Percentiles rank a stretch among this genome's conserved stretches.
Conservation (phyloP, 2,329 filamentous ascomycete species). For the Aspergillus sp. region DNA sequence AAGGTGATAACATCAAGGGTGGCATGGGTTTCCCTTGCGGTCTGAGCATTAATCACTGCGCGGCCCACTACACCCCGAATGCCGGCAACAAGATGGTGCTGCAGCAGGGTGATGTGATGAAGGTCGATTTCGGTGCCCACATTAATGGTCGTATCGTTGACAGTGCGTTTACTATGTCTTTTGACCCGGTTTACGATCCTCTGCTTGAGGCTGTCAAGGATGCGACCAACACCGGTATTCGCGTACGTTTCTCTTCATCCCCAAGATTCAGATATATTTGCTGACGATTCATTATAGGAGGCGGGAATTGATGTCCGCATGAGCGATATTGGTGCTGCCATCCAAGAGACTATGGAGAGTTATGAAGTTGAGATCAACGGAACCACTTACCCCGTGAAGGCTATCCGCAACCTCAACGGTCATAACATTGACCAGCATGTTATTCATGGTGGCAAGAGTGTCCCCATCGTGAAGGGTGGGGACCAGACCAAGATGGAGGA, state of each 20-base stretch:
- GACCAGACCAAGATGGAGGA: conserved; percentile 98
- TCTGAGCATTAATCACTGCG: conserved; percentile 81
- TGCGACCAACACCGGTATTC: conserved; percentile 75
- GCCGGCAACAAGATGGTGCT: conserved; percentile 78
- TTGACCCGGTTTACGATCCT: conserved; percentile 71
- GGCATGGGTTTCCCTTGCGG: conserved; percentile 89
- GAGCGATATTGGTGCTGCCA: conserved; percentile 79
- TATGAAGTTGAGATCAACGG: conserved; percentile 86
- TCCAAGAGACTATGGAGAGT: conserved; percentile 92
- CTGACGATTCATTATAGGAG: conserved; percentile 55
- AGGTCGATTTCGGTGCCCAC: conserved; percentile 74
- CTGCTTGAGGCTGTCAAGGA: conserved; percentile 69
- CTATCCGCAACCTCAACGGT: conserved; percentile 84
- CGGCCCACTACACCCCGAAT: conserved; percentile 86
- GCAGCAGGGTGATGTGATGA: conserved; percentile 71
- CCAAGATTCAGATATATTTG: neutral
- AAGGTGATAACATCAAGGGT: conserved; percentile 76
- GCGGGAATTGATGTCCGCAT: conserved; percentile 91
- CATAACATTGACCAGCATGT: conserved; percentile 88
- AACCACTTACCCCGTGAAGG: conserved; percentile 77
- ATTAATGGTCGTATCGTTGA: conserved; percentile 73
- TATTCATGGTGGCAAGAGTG: conserved; percentile 89
- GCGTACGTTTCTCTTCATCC: conserved; percentile 42
- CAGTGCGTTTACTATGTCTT: conserved; percentile 71
- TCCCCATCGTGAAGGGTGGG: conserved; percentile 87